Percentiles rank a stretch among this genome's conserved stretches.
phyloP scores from a whole-genome alignment of 2,329 filamentous ascomycete species.

The Cytospora schulzeri region DNA sequence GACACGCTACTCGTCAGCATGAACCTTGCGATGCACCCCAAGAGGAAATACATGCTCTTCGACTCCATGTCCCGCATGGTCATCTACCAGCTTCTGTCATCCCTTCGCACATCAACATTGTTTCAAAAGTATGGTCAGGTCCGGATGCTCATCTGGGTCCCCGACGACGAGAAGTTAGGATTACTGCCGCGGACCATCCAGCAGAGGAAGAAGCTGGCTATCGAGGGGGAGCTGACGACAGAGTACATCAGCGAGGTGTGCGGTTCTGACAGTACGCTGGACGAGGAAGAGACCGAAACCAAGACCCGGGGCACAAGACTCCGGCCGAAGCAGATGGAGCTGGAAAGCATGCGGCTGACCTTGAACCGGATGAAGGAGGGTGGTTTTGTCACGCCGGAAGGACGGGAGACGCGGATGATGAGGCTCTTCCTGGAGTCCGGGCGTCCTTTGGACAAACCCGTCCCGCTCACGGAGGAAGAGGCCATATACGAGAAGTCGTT shows the following conservation, averaged over 20 bases:
- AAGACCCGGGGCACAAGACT: slow-evolving; percentile 32
- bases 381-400: slow-evolving; percentile 47
- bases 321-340: slow-evolving; percentile 51
- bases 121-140: slow-evolving; percentile 79
- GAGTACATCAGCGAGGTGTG: slow-evolving; percentile 63
- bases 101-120: slow-evolving; percentile 58
- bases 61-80: slow-evolving; percentile 60
- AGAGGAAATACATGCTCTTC: slow-evolving; percentile 52
- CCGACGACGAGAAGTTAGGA: slow-evolving; percentile 58
- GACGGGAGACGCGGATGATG: slow-evolving; percentile 44
- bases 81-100: slow-evolving; percentile 62
- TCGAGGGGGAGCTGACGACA: slow-evolving; percentile 63
- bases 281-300: neutral
- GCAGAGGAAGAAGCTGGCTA: slow-evolving; percentile 56
- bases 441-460: slow-evolving; percentile 25
- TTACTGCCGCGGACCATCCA: slow-evolving; percentile 63
- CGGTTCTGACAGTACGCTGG: slow-evolving; percentile 37
- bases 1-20: slow-evolving; percentile 73
- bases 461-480: slow-evolving; percentile 29
- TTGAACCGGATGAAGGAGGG: slow-evolving; percentile 50
- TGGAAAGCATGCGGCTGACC: slow-evolving; percentile 44
- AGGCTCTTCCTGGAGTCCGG: slow-evolving; percentile 31
- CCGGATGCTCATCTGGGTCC: slow-evolving; percentile 75
- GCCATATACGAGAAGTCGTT: slow-evolving; percentile 44
- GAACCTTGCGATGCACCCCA: slow-evolving; percentile 62